These are phyloP conservation scores for Saururus chinensis DNA, from an alignment of 164 flowering plant genomes.

Conservation along the genomic window DNA sequence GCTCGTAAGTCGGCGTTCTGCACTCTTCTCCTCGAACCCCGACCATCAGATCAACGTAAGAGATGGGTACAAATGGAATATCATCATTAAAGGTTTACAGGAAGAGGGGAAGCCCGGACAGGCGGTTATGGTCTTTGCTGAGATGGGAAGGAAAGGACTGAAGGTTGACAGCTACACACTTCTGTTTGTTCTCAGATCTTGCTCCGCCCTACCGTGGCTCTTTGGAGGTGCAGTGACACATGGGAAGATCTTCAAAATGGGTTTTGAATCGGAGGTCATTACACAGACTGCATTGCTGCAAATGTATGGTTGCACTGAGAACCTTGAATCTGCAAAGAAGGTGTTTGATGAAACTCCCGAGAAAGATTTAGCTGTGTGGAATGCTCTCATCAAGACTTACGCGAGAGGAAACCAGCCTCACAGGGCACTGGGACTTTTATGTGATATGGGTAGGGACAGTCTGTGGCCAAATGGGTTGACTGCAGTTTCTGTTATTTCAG, in stretches of 20 bases:
- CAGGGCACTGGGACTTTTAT: constrained; percentile 12
- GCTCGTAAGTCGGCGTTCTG: too few species aligned
- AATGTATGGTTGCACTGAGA: constrained; percentile 21
- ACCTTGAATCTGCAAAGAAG: constrained; percentile 10
- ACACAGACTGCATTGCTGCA: constrained; percentile 20
- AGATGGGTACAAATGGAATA: constrained; percentile 30
- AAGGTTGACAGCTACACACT: constrained; percentile 21
- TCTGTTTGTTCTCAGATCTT: constrained; percentile 22
- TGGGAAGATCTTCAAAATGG: constrained; percentile 22
- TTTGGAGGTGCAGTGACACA: constrained; percentile 20
- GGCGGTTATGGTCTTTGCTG: constrained; percentile 22
- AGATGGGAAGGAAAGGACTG: constrained; percentile 17
- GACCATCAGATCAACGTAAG: constrained; percentile 18
- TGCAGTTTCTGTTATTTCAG: constrained; percentile 23
- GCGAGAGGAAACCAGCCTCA: constrained; percentile 8
- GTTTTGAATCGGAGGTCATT: constrained; percentile 20
- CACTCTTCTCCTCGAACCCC: too few species aligned
- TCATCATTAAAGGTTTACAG: constrained; percentile 24
- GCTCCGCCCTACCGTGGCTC: constrained; percentile 10
- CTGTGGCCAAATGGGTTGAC: too few species aligned
- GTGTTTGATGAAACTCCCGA: constrained; percentile 24
- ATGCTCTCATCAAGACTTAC: constrained; percentile 22
- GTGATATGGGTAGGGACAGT: constrained; percentile 17
- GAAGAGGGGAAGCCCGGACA: constrained; percentile 15
- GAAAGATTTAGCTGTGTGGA: constrained; percentile 27